Evolutionary conservation across 495 filamentous ascomycete species (phyloP).

Genomic region (Cenococcum geophilum): DNA sequence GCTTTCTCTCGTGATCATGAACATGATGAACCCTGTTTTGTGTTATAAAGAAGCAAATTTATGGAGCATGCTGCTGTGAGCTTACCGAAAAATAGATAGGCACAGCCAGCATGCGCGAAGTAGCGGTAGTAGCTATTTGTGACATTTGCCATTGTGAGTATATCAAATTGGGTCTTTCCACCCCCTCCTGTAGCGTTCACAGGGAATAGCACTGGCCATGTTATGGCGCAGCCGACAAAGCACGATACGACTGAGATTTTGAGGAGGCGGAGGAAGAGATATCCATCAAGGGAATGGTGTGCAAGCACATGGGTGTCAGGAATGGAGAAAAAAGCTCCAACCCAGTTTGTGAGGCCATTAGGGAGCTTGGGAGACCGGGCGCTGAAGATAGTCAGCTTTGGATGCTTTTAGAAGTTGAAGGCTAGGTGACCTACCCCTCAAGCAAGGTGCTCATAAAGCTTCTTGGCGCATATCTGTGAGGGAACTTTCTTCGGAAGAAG

Average conservation of each 20-base stretch:
- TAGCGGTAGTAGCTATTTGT: conserved; percentile 49
- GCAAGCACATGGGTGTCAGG: conserved; percentile 80
- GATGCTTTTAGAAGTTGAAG: neutral
- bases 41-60: too few relatives aligned
- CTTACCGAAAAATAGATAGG: conserved; percentile 60
- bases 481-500: conserved; percentile 63
- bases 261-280: conserved; percentile 42
- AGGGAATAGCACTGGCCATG: conserved; percentile 44
- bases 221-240: conserved; percentile 41
- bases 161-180: conserved; percentile 59
- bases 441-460: conserved; percentile 74
- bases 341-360: conserved; percentile 66
- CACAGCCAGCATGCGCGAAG: conserved; percentile 73
- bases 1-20: conserved; percentile 81
- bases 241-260: conserved; percentile 40
- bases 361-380: conserved; percentile 49
- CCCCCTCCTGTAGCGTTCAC: conserved; percentile 45
- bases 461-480: conserved; percentile 78
- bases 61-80: conserved; percentile 25
- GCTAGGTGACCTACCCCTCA: conserved; percentile 45
- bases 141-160: conserved; percentile 74
- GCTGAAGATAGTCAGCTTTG: conserved; percentile 24
- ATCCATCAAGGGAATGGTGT: conserved; percentile 77
- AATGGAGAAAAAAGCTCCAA: conserved; percentile 67
- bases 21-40: conserved; percentile 50